phyloP scores from a whole-genome alignment of 129 eudicot genomes.

The Helichrysum umbraculigerum region DNA sequence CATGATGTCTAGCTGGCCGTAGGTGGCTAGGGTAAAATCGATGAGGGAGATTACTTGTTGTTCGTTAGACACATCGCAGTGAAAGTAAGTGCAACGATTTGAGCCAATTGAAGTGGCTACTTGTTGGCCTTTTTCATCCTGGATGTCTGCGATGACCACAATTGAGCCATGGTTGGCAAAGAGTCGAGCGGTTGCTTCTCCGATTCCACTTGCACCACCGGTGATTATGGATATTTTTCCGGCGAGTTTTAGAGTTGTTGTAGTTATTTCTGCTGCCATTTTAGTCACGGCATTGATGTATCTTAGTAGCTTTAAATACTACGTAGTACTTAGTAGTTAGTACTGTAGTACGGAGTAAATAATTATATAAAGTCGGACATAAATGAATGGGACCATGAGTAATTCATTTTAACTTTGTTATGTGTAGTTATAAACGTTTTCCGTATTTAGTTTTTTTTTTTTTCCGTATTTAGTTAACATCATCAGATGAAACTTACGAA shows the following conservation, averaged over 20 bases:
- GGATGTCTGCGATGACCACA: slow-evolving; percentile 47
- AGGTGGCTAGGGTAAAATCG: slow-evolving; percentile 23
- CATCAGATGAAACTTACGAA: not conserved
- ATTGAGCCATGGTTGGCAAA: slow-evolving; percentile 41
- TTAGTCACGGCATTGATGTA: not conserved
- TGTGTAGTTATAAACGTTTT: too few species aligned
- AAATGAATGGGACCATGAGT: not conserved
- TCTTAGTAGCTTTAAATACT: not conserved
- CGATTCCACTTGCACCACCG: slow-evolving; percentile 55
- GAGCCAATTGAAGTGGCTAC: slow-evolving; percentile 38
- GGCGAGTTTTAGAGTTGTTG: slow-evolving; percentile 14
- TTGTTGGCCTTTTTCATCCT: slow-evolving; percentile 37
- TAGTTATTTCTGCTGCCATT: not conserved
- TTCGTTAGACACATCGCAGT: slow-evolving; percentile 46
- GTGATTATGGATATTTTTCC: slow-evolving; percentile 45
- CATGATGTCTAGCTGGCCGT: slow-evolving; percentile 51
- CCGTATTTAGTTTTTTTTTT: too few species aligned
- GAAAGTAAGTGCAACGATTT: slow-evolving; percentile 29
- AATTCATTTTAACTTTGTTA: not conserved
- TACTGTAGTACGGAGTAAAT: too few species aligned
- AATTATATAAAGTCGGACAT: not conserved
- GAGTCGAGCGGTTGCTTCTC: slow-evolving; percentile 50
- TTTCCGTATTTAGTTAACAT: not conserved
- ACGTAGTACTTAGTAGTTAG: too few species aligned
- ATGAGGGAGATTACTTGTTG: slow-evolving; percentile 32